phyloP scores from a whole-genome alignment of 2,329 filamentous ascomycete species.

The Arthrinium phaeospermum region DNA sequence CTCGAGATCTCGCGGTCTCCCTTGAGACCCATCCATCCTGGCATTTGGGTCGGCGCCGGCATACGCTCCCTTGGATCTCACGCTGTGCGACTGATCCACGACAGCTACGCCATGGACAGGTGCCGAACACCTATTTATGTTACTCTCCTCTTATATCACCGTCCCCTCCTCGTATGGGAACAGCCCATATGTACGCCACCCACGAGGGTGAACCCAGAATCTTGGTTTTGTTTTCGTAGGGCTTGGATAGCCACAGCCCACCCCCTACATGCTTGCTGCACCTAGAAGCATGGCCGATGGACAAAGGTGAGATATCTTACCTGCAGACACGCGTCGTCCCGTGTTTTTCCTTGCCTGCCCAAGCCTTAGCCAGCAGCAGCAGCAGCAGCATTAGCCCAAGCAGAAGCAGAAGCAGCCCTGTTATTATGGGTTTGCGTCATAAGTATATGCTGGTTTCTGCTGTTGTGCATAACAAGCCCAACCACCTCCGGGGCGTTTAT shows the following conservation, averaged over 20 bases:
- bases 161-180: not conserved
- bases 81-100: slow-evolving; percentile 7
- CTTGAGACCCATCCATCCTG: slow-evolving; percentile 34
- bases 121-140: not conserved
- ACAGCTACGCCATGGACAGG: slow-evolving; percentile 1
- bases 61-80: not conserved
- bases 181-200: not conserved
- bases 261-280: not conserved
- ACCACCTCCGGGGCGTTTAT: not conserved
- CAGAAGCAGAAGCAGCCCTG: not conserved
- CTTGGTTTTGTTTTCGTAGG: slow-evolving; percentile 9
- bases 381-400: not conserved
- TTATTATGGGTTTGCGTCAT: slow-evolving; percentile 14
- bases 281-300: slow-evolving; percentile 8
- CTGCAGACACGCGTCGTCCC: slow-evolving; percentile 15
- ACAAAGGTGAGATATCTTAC: slow-evolving; percentile 9
- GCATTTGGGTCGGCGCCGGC: not conserved
- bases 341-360: not conserved
- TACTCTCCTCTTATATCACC: too few relatives aligned
- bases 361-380: not conserved
- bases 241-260: not conserved
- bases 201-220: slow-evolving; percentile 9
- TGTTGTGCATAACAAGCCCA: not conserved
- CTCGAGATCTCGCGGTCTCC: slow-evolving; percentile 39
- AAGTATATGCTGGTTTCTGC: not conserved